Percentiles rank a stretch among this genome's conserved stretches.
Evolutionary conservation across 2,329 filamentous ascomycete species (phyloP).

Genomic region (Scedosporium dehoogii): DNA sequence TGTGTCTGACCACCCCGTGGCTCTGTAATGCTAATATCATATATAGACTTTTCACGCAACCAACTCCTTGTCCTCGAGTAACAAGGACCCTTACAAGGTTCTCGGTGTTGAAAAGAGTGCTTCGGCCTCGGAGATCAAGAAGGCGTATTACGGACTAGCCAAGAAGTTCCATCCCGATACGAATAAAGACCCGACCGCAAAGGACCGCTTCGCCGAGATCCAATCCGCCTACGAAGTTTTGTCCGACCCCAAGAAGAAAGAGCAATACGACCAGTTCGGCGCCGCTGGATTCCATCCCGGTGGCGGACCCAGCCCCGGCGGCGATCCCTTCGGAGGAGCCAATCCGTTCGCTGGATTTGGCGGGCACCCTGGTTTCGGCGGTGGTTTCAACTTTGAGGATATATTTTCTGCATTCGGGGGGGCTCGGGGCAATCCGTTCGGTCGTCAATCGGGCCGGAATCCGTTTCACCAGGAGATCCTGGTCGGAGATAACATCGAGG

Average conservation of each 20-base stretch:
- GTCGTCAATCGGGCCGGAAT: slow-evolving; percentile 40
- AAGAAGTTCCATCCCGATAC: slow-evolving; percentile 98
- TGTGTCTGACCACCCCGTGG: slow-evolving; percentile 11
- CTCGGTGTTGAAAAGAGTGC: slow-evolving; percentile 77
- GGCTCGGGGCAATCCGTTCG: slow-evolving; percentile 30
- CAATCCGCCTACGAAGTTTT: slow-evolving; percentile 91
- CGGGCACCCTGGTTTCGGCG: slow-evolving; percentile 59
- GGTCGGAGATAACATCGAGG: slow-evolving; percentile 93
- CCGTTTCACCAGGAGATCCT: slow-evolving; percentile 71
- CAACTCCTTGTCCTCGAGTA: slow-evolving; percentile 27
- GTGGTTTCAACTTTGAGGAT: slow-evolving; percentile 92
- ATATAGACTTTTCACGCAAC: slow-evolving; percentile 52
- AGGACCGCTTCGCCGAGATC: slow-evolving; percentile 88
- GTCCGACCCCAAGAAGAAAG: slow-evolving; percentile 85
- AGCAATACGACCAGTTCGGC: slow-evolving; percentile 86
- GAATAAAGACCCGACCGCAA: slow-evolving; percentile 88
- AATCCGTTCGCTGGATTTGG: slow-evolving; percentile 53
- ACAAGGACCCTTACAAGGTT: slow-evolving; percentile 76
- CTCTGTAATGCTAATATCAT: neutral
- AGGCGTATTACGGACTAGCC: slow-evolving; percentile 92
- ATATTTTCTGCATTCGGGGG: slow-evolving; percentile 79
- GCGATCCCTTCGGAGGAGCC: slow-evolving; percentile 51
- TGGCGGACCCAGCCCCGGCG: slow-evolving; percentile 42
- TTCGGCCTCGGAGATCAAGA: slow-evolving; percentile 85
- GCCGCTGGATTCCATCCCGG: slow-evolving; percentile 77